phyloP scores from a whole-genome alignment of 1,139 yeast species.

The Meyerozyma sp. region DNA sequence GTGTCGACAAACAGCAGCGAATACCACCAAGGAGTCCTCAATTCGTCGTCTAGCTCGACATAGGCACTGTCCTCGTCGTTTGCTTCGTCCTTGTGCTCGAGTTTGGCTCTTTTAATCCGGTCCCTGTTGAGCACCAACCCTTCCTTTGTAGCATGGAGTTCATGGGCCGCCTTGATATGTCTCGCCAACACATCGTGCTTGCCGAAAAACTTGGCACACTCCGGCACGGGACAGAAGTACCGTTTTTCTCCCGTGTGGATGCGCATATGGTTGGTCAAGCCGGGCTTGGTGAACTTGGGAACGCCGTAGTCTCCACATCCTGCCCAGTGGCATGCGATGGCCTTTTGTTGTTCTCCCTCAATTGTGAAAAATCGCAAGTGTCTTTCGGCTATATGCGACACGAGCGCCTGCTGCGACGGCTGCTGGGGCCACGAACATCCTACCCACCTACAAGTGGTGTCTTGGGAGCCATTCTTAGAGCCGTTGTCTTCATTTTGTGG shows the following conservation, averaged over 20 bases:
- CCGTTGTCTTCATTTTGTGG: background rate
- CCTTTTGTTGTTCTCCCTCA: background rate
- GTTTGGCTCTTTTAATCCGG: slow-evolving; percentile 4
- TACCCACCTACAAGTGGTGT: slow-evolving; percentile 29
- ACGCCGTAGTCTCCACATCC: slow-evolving; percentile 52
- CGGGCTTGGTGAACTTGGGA: slow-evolving; percentile 54
- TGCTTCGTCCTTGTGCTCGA: slow-evolving; percentile 13
- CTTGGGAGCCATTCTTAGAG: background rate
- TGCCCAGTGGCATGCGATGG: slow-evolving; percentile 51
- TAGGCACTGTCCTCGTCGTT: slow-evolving; percentile 25
- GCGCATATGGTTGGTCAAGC: slow-evolving; percentile 57
- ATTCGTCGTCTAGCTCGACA: slow-evolving; percentile 29
- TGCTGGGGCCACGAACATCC: slow-evolving; percentile 20
- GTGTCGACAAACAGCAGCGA: slow-evolving; percentile 23
- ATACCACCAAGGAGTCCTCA: slow-evolving; percentile 44
- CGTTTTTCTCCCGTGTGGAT: slow-evolving; percentile 68
- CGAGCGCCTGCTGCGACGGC: slow-evolving; percentile 22
- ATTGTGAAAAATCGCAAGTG: slow-evolving; percentile 15
- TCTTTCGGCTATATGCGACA: slow-evolving; percentile 25
- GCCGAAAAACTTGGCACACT: slow-evolving; percentile 58
- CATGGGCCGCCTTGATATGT: slow-evolving; percentile 62
- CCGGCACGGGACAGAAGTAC: slow-evolving; percentile 64
- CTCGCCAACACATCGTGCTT: slow-evolving; percentile 58
- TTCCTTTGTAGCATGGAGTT: slow-evolving; percentile 36
- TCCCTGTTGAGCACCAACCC: slow-evolving; percentile 24